Conservation (phyloP, 202 grass and related monocot genomes). For the Digitaria exilis region DNA sequence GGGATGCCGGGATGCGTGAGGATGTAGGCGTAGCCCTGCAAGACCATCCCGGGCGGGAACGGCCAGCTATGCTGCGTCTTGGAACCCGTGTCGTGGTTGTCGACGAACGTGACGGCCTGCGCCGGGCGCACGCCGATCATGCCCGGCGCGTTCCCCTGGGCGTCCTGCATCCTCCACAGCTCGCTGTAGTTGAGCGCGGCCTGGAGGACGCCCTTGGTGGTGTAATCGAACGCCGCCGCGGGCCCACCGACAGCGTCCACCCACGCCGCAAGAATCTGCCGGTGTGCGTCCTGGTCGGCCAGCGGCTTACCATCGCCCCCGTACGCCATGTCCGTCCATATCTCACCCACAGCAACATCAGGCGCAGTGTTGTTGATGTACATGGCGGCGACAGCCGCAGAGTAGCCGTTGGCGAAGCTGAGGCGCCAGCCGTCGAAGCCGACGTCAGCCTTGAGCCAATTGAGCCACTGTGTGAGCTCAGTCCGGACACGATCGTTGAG, state of each 20-base stretch:
- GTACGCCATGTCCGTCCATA: neutral
- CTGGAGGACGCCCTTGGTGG: constrained; percentile 12
- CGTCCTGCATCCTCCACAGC: neutral
- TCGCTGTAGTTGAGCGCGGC: neutral
- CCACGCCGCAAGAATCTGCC: neutral
- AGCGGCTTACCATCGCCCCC: neutral
- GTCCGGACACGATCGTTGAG: neutral
- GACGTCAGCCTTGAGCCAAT: neutral
- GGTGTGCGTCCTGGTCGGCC: neutral
- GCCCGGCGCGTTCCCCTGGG: neutral
- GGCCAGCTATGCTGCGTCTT: neutral
- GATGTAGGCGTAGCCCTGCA: constrained; percentile 88
- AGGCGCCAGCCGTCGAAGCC: constrained; percentile 87
- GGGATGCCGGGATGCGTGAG: constrained; percentile 70
- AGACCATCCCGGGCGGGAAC: neutral
- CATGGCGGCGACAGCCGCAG: neutral
- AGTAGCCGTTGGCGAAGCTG: constrained; percentile 53
- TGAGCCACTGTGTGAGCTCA: neutral
- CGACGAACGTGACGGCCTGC: neutral
- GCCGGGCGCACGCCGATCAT: neutral
- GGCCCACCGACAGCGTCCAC: neutral
- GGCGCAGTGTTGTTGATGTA: neutral
- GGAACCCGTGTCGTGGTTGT: constrained; percentile 2
- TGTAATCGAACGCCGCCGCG: neutral
- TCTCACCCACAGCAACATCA: neutral